Conservation (phyloP, 805 yeast genomes). For the Pichia exigua region DNA sequence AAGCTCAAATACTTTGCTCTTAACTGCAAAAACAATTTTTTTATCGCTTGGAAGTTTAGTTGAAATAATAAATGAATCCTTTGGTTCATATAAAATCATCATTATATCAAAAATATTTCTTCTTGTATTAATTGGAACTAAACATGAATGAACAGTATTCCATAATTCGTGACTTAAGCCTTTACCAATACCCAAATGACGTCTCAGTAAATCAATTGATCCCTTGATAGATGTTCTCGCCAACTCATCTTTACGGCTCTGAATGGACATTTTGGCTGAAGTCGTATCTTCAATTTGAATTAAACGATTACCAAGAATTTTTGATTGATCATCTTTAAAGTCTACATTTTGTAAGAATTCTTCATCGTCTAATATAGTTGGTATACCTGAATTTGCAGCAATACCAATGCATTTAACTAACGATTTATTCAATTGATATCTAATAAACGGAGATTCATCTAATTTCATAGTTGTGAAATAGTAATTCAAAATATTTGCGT, state of each 20-base stretch:
- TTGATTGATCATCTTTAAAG: conserved; percentile 5
- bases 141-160: conserved; percentile 58
- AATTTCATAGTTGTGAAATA: conserved; percentile 49
- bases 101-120: conserved; percentile 57
- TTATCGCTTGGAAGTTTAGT: conserved; percentile 63
- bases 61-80: conserved; percentile 52
- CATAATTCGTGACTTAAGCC: conserved; percentile 59
- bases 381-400: conserved; percentile 59
- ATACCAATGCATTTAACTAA: conserved; percentile 50
- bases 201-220: conserved; percentile 54
- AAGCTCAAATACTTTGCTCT: conserved; percentile 16
- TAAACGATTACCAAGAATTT: conserved; percentile 25
- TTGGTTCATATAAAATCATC: conserved; percentile 56
- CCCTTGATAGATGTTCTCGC: conserved; percentile 62
- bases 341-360: conserved; percentile 35
- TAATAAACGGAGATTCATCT: conserved; percentile 47
- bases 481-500: conserved; percentile 50
- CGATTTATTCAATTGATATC: conserved; percentile 38
- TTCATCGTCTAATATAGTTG: conserved; percentile 53
- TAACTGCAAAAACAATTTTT: conserved; percentile 51
- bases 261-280: conserved; percentile 31
- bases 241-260: conserved; percentile 51
- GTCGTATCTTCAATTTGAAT: conserved; percentile 53
- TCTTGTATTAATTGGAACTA: conserved; percentile 50
- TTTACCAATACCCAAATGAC: conserved; percentile 47